Evolutionary conservation across 768 basidiomycete species (phyloP), one percentile per base, ranked within the genome.

Genomic region (Rhodotorula taiwanensis): DNA sequence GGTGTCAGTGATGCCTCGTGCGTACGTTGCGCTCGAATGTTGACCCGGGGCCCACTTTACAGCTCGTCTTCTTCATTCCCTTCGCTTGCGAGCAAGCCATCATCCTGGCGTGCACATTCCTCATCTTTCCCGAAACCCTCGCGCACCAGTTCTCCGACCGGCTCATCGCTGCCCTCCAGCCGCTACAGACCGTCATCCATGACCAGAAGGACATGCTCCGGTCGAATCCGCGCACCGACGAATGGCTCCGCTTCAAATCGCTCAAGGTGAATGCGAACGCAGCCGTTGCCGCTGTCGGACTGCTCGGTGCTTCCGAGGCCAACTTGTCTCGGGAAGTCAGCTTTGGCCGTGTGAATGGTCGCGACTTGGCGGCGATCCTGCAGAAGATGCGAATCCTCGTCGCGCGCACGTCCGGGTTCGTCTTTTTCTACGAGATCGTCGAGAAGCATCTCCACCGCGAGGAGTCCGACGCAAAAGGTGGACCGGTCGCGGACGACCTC

Each of bases 41-140:
- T 47, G 41, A 50, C 25, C 2, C 11, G 18, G 25, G 49, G 20
- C 15, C 39, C 25, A 27, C 33, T n/a, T 23, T 7, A 23, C 55
- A 62, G 61, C 50, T 69, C 30, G 60, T 59, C 6, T 72, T 74
- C 60, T 64, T 67, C 55, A 53, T 66, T n/a, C 73, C 73, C 2
- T 70, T 70, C 44, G 36, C 50, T 6, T 58, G 52, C 30, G 70
- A 72, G 44, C 64, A 66, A 43, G 73, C 63, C 20, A 71, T 72
- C 58, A 67, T 53, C 33, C 52, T 74, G 44, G 69, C 62, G 14
- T 62, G 60, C 28, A 51, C 65, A 11, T 23, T 72, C 39, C 41
- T 74, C 52, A 44, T 74, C 58, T 72, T 74, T 39, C 73, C 73
- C 20, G 69, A 74, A 31, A 69, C 66, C 0, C 66, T 74, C 59